Evolutionary conservation across 495 filamentous ascomycete genomes (phyloP).

Genomic region (Massariosphaeria phaeospora): DNA sequence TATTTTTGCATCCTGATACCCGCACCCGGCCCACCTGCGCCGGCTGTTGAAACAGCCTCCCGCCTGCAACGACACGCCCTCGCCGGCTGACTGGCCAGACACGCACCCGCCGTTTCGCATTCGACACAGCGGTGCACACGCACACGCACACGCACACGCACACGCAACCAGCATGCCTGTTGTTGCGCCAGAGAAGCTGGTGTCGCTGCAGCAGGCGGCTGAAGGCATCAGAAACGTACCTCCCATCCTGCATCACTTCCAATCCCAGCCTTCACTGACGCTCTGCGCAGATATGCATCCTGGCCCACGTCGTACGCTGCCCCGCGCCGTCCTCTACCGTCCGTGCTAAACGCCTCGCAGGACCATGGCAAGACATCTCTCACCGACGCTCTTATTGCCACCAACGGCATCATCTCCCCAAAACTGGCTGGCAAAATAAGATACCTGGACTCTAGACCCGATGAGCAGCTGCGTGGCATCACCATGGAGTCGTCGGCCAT

Average conservation of each 20-base stretch:
- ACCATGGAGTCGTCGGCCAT: slow-evolving; percentile 99
- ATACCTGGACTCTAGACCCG: slow-evolving; percentile 92
- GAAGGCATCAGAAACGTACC: slow-evolving; percentile 83
- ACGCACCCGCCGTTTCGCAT: too few species aligned
- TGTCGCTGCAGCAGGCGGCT: slow-evolving; percentile 74
- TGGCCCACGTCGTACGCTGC: slow-evolving; percentile 83
- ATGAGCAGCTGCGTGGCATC: slow-evolving; percentile 95
- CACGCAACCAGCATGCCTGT: slow-evolving; percentile 64
- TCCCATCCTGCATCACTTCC: not conserved
- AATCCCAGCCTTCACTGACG: slow-evolving; percentile 31
- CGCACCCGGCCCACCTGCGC: not conserved
- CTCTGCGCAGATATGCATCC: slow-evolving; percentile 79
- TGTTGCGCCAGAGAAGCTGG: slow-evolving; percentile 78
- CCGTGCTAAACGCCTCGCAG: slow-evolving; percentile 37
- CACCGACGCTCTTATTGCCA: slow-evolving; percentile 92
- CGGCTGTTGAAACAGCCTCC: slow-evolving; percentile 14
- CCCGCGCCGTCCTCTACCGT: not conserved
- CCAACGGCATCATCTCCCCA: slow-evolving; percentile 98
- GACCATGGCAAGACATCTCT: slow-evolving; percentile 99
- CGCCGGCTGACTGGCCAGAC: slow-evolving; percentile 1
- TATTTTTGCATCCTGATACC: not conserved
- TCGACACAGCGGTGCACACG: not conserved
- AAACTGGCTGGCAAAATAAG: slow-evolving; percentile 97
- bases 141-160: too few species aligned
- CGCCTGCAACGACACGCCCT: not conserved